Evolutionary conservation across 2,329 filamentous ascomycete species (phyloP).

Genomic region (Ceratocystis diversiconidia): DNA sequence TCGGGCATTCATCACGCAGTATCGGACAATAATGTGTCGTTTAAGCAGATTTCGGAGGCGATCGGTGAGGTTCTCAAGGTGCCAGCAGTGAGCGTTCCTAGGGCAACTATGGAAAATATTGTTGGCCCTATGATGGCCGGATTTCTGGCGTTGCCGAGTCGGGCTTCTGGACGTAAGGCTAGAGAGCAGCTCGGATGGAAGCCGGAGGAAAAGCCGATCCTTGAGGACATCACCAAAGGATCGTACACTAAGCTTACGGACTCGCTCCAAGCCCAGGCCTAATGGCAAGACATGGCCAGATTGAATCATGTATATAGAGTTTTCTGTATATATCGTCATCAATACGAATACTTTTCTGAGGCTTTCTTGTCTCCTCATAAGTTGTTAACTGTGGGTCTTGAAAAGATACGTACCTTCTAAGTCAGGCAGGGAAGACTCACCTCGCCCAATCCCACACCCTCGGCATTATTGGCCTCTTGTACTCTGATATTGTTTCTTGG

Average conservation of each 20-base stretch:
- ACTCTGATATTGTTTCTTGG: too few relatives aligned
- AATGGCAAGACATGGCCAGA: background rate
- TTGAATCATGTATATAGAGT: background rate
- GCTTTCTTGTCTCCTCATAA: too few relatives aligned
- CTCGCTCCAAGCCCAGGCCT: conserved; percentile 15
- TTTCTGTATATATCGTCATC: background rate
- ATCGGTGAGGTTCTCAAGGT: conserved; percentile 21
- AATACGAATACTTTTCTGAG: too few relatives aligned
- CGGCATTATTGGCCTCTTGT: too few relatives aligned
- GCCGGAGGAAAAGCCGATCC: conserved; percentile 24
- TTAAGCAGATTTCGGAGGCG: conserved; percentile 23
- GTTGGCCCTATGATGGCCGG: conserved; percentile 24
- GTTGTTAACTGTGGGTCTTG: too few relatives aligned
- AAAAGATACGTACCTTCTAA: too few relatives aligned
- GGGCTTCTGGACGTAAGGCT: conserved; percentile 27
- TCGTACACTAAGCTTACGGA: conserved; percentile 21
- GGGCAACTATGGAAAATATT: conserved; percentile 21
- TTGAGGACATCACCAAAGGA: conserved; percentile 25
- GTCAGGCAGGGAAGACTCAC: too few relatives aligned
- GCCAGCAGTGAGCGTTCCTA: conserved; percentile 20
- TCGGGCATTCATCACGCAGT: conserved; percentile 28
- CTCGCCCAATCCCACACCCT: too few relatives aligned
- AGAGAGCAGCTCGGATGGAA: conserved; percentile 28
- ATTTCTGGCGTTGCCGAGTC: conserved; percentile 26
- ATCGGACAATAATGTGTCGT: conserved; percentile 24